Percentiles rank a stretch among this genome's conserved stretches.
phyloP scores from a whole-genome alignment of 2,329 filamentous ascomycete genomes.

The Bipolaris cookei region DNA sequence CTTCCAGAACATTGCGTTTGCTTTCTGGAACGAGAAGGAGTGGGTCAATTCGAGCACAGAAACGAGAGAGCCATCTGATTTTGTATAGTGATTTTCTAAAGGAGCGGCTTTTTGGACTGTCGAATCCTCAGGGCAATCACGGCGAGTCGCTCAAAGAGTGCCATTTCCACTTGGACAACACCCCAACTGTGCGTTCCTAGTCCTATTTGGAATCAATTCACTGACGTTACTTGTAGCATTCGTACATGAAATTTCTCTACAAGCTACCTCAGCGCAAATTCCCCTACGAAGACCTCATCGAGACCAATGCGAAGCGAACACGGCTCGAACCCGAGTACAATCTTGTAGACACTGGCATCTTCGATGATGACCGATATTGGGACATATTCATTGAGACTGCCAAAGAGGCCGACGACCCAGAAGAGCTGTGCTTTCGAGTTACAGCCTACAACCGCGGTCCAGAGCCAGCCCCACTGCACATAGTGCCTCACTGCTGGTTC shows the following conservation, averaged over 20 bases:
- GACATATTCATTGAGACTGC: constrained; percentile 97
- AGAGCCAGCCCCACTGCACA: constrained; percentile 88
- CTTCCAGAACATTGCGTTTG: constrained; percentile 88
- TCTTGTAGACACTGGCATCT: constrained; percentile 84
- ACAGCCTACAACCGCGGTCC: constrained; percentile 96
- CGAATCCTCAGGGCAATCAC: constrained; percentile 96
- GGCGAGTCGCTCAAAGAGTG: constrained; percentile 97
- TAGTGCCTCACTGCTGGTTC: constrained; percentile 95
- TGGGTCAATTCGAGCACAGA: constrained; percentile 52
- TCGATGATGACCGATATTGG: constrained; percentile 91
- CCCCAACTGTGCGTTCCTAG: constrained; percentile 66
- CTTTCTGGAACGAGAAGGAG: constrained; percentile 99
- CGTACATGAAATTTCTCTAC: constrained; percentile 99
- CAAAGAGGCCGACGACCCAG: constrained; percentile 89
- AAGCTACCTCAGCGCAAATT: constrained; percentile 94
- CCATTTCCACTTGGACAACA: constrained; percentile 96
- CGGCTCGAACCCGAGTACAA: constrained; percentile 88
- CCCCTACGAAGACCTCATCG: constrained; percentile 85
- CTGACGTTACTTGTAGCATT: constrained; percentile 66
- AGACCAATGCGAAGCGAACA: constrained; percentile 79
- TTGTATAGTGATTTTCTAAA: constrained; percentile 80
- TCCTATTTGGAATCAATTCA: constrained; percentile 43
- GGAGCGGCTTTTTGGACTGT: constrained; percentile 91
- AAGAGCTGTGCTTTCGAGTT: constrained; percentile 90
- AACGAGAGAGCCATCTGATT: constrained; percentile 48